Conservation (phyloP, 1,139 yeast genomes). For the Candida sp. region DNA sequence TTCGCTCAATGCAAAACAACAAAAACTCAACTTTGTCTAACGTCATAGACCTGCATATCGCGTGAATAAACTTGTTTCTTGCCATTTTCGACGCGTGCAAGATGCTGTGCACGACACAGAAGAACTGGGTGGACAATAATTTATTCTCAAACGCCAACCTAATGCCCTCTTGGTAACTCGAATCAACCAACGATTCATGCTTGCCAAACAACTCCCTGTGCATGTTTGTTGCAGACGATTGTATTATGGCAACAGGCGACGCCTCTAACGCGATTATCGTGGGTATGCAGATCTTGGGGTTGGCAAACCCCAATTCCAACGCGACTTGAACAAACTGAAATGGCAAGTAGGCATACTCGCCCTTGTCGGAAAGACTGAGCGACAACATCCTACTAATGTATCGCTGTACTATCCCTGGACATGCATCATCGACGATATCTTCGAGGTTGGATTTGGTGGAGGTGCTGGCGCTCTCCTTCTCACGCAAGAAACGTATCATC, state of each 20-base stretch:
- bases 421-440: constrained; percentile 60
- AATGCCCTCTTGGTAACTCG: constrained; percentile 69
- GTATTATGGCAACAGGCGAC: constrained; percentile 48
- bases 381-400: constrained; percentile 53
- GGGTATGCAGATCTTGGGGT: constrained; percentile 71
- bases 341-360: constrained; percentile 47
- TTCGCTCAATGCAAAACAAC: constrained; percentile 10
- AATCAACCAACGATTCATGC: constrained; percentile 72
- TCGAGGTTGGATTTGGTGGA: background rate
- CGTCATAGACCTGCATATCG: constrained; percentile 29
- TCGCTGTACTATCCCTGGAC: constrained; percentile 72
- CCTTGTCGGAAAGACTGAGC: constrained; percentile 52
- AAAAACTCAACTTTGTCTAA: constrained; percentile 14
- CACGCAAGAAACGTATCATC: constrained; percentile 58
- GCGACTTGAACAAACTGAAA: constrained; percentile 59
- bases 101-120: constrained; percentile 41
- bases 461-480: constrained; percentile 29
- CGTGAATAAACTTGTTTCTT: constrained; percentile 46
- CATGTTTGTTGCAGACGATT: constrained; percentile 52
- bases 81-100: constrained; percentile 40
- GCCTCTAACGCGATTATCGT: constrained; percentile 74
- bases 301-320: constrained; percentile 69
- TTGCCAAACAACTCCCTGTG: constrained; percentile 62
- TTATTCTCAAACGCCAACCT: constrained; percentile 55
- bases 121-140: constrained; percentile 23